phyloP scores from a whole-genome alignment of 2,329 filamentous ascomycete genomes.

The Juglanconis oblonga region DNA sequence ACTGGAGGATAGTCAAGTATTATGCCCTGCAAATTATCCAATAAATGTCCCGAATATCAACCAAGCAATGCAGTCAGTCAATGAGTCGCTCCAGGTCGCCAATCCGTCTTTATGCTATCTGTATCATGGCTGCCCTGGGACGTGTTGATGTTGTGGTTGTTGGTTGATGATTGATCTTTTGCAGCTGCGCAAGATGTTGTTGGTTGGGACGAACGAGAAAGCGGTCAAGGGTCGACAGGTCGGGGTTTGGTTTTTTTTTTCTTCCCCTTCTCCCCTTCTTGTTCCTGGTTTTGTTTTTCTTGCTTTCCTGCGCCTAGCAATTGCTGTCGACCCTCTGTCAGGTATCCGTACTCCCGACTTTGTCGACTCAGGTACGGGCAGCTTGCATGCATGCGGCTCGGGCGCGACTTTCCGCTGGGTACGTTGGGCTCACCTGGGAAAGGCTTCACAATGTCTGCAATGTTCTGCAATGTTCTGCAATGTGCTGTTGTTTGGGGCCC shows the following conservation, averaged over 20 bases:
- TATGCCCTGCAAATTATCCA: neutral
- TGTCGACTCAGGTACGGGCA: constrained; percentile 8
- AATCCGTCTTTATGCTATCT: neutral
- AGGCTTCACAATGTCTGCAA: neutral
- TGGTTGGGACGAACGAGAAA: neutral
- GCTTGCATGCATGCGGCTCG: constrained; percentile 5
- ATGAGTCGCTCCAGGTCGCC: neutral
- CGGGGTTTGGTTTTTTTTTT: neutral
- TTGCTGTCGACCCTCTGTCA: too few species aligned
- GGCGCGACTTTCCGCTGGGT: neutral
- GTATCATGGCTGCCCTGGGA: constrained; percentile 8
- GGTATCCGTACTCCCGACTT: neutral
- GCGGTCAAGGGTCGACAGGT: constrained; percentile 4
- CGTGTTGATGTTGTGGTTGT: neutral
- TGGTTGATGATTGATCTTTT: neutral
- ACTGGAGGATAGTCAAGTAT: neutral
- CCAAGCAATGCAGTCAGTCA: neutral
- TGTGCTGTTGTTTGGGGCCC: constrained; percentile 1
- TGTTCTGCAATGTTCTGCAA: neutral
- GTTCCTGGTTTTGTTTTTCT: neutral
- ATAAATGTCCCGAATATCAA: neutral
- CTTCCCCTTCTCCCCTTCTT: neutral
- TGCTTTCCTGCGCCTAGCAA: neutral
- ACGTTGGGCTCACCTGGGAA: neutral
- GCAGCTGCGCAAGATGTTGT: too few species aligned